These are phyloP conservation scores for Bertia moriformis DNA, from an alignment of 2,329 filamentous ascomycete genomes.

Conservation along the genomic window DNA sequence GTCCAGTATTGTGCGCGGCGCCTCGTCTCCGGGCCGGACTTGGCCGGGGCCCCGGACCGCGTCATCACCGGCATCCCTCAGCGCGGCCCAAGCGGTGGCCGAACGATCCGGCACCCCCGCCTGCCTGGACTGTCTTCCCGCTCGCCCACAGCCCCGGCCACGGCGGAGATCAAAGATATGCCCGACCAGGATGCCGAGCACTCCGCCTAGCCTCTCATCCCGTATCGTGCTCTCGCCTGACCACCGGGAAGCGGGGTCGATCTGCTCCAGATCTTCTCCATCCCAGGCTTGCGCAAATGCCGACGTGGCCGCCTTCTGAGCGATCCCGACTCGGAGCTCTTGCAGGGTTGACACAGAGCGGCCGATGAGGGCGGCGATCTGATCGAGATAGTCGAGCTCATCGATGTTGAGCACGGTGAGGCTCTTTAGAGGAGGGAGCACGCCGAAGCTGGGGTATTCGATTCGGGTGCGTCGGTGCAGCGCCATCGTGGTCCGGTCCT, in stretches of 20 bases:
- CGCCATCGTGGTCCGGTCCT: too few relatives aligned
- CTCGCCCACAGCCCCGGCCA: constrained; percentile 6
- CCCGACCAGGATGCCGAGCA: constrained; percentile 54
- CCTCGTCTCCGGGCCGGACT: constrained; percentile 3
- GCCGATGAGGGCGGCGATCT: constrained; percentile 65
- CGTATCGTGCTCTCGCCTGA: constrained; percentile 41
- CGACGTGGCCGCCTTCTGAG: constrained; percentile 16
- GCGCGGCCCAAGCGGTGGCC: neutral
- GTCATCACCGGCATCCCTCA: neutral
- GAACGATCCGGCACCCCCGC: too few relatives aligned
- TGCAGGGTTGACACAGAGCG: constrained; percentile 50
- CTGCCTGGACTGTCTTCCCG: neutral
- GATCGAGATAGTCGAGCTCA: constrained; percentile 68
- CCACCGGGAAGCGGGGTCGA: constrained; percentile 42
- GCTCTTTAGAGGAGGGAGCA: constrained; percentile 60
- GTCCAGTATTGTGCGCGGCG: constrained; percentile 25
- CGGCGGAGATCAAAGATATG: constrained; percentile 45
- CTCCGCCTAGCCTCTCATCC: constrained; percentile 50
- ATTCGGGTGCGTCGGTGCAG: constrained; percentile 39
- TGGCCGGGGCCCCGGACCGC: too few relatives aligned
- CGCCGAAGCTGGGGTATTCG: constrained; percentile 68
- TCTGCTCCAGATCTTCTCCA: constrained; percentile 43
- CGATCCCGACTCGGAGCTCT: constrained; percentile 63
- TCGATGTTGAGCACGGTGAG: constrained; percentile 70
- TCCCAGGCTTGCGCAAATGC: constrained; percentile 47